These are phyloP conservation scores for Fulvia fulva DNA, from an alignment of 2,329 filamentous ascomycete species.

Conservation along the genomic window DNA sequence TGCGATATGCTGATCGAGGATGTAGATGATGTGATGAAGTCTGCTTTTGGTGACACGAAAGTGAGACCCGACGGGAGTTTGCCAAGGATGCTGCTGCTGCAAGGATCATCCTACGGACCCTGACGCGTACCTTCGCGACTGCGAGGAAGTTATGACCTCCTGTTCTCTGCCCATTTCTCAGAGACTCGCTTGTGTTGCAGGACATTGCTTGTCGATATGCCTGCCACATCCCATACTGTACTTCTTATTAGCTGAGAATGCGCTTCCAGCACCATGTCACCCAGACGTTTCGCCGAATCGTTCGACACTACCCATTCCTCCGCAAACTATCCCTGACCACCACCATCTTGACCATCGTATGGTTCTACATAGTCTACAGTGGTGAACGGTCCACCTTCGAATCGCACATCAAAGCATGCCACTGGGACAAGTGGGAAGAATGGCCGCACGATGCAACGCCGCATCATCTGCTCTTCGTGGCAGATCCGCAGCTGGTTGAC, in stretches of 20 bases:
- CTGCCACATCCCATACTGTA: background rate
- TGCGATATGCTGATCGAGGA: no score
- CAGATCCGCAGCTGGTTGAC: constrained; percentile 88
- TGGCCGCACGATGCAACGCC: constrained; percentile 79
- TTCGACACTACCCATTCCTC: constrained; percentile 25
- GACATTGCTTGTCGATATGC: background rate
- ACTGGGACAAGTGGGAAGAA: constrained; percentile 84
- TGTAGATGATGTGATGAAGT: no score
- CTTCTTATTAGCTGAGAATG: constrained; percentile 7
- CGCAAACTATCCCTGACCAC: constrained; percentile 23
- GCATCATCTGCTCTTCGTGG: constrained; percentile 78
- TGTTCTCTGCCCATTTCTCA: background rate
- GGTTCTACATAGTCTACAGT: constrained; percentile 75
- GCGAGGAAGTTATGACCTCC: background rate
- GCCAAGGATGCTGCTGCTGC: no score
- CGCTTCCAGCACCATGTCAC: constrained; percentile 19
- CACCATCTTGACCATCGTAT: constrained; percentile 45
- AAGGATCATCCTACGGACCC: background rate
- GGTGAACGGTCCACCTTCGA: constrained; percentile 78
- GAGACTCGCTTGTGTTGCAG: background rate
- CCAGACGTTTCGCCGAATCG: constrained; percentile 19
- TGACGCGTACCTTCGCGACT: background rate
- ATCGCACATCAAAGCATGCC: constrained; percentile 65
- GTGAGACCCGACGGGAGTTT: no score
- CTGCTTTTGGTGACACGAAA: no score